A percentile compares a stretch with the other conserved stretches of the same genome.
phyloP scores from a whole-genome alignment of 257 asterid species.

The Anisodus acutangulus region DNA sequence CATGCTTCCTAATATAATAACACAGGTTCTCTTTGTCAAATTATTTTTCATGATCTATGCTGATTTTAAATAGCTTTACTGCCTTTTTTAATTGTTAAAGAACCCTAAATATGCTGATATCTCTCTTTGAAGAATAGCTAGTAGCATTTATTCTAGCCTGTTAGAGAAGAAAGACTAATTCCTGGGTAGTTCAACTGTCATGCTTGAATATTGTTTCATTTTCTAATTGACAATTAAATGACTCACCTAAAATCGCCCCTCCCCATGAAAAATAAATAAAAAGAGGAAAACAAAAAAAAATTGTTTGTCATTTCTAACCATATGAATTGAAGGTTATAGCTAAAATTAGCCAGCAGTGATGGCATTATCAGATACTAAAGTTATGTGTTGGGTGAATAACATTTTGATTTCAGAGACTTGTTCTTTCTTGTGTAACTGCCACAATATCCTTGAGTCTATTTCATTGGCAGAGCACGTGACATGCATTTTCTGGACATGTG shows the following conservation, averaged over 20 bases:
- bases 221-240: not conserved
- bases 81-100: not conserved
- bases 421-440: too few relatives aligned
- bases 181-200: not conserved
- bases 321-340: slow-evolving; percentile 5
- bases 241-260: not conserved
- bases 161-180: slow-evolving; percentile 12
- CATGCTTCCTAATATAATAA: slow-evolving; percentile 94
- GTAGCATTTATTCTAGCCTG: slow-evolving; percentile 14
- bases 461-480: not conserved
- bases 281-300: not conserved
- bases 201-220: not conserved
- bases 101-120: not conserved
- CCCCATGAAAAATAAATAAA: not conserved
- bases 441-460: too few relatives aligned
- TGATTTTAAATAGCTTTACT: not conserved
- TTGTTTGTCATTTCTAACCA: slow-evolving; percentile 17
- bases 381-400: slow-evolving; percentile 27
- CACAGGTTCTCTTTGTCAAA: slow-evolving; percentile 53
- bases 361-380: slow-evolving; percentile 16
- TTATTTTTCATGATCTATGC: not conserved
- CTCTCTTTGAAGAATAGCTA: not conserved
- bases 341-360: not conserved
- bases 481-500: not conserved
- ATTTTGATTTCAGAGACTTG: slow-evolving; percentile 15